phyloP scores from a whole-genome alignment of 2,329 filamentous ascomycete genomes.

The Calonectria hongkongensis region DNA sequence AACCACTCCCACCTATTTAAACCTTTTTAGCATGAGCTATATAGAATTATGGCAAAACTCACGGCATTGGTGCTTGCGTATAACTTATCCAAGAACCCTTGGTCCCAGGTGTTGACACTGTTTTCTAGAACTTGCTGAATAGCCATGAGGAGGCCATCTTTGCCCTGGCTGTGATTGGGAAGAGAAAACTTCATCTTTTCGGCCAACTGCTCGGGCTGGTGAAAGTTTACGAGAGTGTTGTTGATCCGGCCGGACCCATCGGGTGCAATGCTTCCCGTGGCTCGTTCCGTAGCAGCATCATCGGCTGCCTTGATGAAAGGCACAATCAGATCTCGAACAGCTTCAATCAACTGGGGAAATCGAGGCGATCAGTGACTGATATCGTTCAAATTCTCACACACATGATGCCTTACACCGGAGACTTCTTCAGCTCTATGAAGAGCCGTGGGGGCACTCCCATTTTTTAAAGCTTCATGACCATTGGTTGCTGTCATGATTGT shows the following conservation, averaged over 20 bases:
- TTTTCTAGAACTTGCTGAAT: constrained; percentile 84
- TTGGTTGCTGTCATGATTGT: constrained; percentile 54
- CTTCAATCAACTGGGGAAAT: constrained; percentile 75
- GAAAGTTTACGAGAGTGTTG: constrained; percentile 79
- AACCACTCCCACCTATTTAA: constrained; percentile 82
- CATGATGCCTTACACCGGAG: constrained; percentile 54
- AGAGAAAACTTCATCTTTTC: constrained; percentile 76
- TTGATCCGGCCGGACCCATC: constrained; percentile 62
- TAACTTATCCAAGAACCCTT: constrained; percentile 96
- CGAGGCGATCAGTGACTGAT: constrained; percentile 49
- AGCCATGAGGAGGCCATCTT: constrained; percentile 83
- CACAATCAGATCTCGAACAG: constrained; percentile 80
- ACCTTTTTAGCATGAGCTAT: constrained; percentile 31
- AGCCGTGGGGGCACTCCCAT: constrained; percentile 49
- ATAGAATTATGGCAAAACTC: constrained; percentile 52
- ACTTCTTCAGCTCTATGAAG: constrained; percentile 59
- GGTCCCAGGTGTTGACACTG: constrained; percentile 98
- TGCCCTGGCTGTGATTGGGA: constrained; percentile 76
- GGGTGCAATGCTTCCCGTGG: constrained; percentile 68
- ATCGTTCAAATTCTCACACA: not conserved
- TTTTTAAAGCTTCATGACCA: constrained; percentile 40
- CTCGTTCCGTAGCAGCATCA: constrained; percentile 72
- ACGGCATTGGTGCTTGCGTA: constrained; percentile 93
- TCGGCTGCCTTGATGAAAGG: constrained; percentile 84
- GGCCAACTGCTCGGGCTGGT: constrained; percentile 74